Base-by-base conservation (phyloP, 495 filamentous ascomycete genomes). In the Neurospora terricola region DNA sequence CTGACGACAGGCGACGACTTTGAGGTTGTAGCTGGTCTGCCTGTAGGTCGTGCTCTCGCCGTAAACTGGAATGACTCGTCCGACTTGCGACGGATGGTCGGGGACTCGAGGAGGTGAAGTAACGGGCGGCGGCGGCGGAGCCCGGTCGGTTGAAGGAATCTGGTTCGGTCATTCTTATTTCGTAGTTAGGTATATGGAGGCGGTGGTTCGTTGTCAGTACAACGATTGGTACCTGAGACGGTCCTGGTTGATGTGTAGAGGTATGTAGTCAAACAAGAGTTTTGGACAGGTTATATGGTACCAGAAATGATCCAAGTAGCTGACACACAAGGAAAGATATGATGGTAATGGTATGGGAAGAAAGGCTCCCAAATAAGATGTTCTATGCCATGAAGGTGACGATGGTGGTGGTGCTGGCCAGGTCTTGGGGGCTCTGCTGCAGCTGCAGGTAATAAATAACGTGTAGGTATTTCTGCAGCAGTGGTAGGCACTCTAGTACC, bases 1-100 rank as follows among this genome's bases (percentile, higher is more conserved):
- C 72, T 34, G 59, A 71, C 18, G 77, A 76, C 59, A 18, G 77
- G 76, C n/a, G 75, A 75, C 21, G 72, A 45, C 54, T 72, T 34
- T 45, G 48, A 38, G 12, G 40, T 34, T 39, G 71, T 9, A 69
- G 54, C 27, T 42, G 36, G n/a, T 30, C 71, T 27, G 77, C 73
- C 5, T 76, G 78, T 8, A 69, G 72, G 8, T 81, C 78, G 39
- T 68, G 73, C n/a, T 80, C 80, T 38, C 76, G 74, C 21, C 77
- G 77, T 43, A 81, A 45, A 42, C 77, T 79, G 12, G 80, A 80
- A 6, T 73, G 70, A 70, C 78, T 80, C 10, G 70, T 73, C 14
- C 76, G 76, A 71, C 73, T 78, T 42, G 73, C 75, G 23, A 80
- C 75, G 3, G 77, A 80, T 18, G 79, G 77, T 11, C 76, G 77